phyloP scores from a whole-genome alignment of 1,284 basidiomycete genomes.

The Apiotrichum siamense region DNA sequence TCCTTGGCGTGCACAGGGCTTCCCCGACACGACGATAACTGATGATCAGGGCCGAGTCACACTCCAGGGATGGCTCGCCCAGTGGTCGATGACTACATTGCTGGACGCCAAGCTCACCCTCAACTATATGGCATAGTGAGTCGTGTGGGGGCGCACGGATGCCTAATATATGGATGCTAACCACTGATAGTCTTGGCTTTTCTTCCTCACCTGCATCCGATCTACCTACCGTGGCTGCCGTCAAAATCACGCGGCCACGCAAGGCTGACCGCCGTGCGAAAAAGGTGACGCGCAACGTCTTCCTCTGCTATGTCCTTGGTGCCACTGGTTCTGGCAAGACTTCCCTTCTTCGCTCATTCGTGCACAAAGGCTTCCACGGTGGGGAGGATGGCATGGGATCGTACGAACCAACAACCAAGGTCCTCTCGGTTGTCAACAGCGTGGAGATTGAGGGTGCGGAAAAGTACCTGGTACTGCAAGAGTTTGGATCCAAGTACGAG shows the following conservation, averaged over 20 bases:
- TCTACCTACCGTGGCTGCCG: conserved; percentile 59
- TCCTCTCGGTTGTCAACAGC: conserved; percentile 86
- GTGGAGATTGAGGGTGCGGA: conserved; percentile 92
- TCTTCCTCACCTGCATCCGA: conserved; percentile 47
- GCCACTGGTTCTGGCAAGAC: conserved; percentile 96
- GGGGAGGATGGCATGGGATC: conserved; percentile 35
- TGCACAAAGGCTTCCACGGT: conserved; percentile 61
- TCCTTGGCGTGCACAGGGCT: conserved; percentile 79
- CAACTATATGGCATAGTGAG: conserved; percentile 83
- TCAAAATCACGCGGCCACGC: conserved; percentile 72
- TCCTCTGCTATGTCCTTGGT: conserved; percentile 87
- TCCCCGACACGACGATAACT: conserved; percentile 83
- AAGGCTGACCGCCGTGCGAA: conserved; percentile 81
- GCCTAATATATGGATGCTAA: conserved; percentile 17
- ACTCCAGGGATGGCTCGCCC: conserved; percentile 93
- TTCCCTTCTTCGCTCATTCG: conserved; percentile 73
- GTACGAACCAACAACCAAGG: conserved; percentile 83
- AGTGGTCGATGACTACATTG: conserved; percentile 99
- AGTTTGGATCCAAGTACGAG: conserved; percentile 94
- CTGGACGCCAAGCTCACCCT: conserved; percentile 86
- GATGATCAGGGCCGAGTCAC: conserved; percentile 87
- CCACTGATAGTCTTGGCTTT: conserved; percentile 39
- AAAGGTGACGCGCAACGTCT: conserved; percentile 80
- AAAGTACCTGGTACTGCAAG: conserved; percentile 93
- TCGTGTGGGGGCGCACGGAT: conserved; percentile 19